Base-by-base conservation (phyloP, 2,329 filamentous ascomycete species). In the Monosporascus cannonballus region DNA sequence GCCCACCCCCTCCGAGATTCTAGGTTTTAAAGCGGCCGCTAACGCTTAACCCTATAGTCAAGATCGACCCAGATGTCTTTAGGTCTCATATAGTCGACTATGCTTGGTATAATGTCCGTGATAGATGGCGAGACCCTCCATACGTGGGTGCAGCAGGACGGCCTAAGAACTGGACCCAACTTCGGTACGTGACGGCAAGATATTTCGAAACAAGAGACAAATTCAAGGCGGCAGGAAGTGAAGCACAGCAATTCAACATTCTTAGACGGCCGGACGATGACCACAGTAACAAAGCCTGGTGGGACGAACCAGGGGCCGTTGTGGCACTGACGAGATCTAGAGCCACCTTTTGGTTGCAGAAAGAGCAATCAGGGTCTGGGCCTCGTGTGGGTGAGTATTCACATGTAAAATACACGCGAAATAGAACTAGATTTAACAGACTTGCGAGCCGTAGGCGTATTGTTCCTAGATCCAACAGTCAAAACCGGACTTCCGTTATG, bases 81-180 rank as follows among this genome's bases (percentile, higher is more conserved):
- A 49, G 62, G 24, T 58, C 60, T 2, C 63, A 65, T 18, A 57
- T 65, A 5, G 50, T 54, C 2, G 63, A 64, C 49, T 59, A 54
- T 27, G 56, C 58, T 0, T 65, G 63, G 63, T 56, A 58, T 24
- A 65, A 65, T 27, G 56, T 63, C 7, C 60, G 57, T 48, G 63
- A 65, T 48, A 55, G 56, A 18, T 65, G 59, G 61, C 54, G 59
- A n/a, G 59, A 61, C 34, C 60, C 62, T 14, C 59, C 63, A 1
- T 51, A 56, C 30, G 59, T 64, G 4, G 58, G 60, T 30, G 51
- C 61, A n/a, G 56, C 58, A 14, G 50, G 53, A 22, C 55, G 54
- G 27, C 48, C 51, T 20, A 58, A 59, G 30, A 61, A 59, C 11
- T 65, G 63, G 63, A 55, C 57, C 34, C 63, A 65, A 48, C 46